A percentile compares a stretch with the other conserved stretches of the same genome.
Conservation (phyloP, 23 red algal species). For the Gracilaria gracilis region DNA sequence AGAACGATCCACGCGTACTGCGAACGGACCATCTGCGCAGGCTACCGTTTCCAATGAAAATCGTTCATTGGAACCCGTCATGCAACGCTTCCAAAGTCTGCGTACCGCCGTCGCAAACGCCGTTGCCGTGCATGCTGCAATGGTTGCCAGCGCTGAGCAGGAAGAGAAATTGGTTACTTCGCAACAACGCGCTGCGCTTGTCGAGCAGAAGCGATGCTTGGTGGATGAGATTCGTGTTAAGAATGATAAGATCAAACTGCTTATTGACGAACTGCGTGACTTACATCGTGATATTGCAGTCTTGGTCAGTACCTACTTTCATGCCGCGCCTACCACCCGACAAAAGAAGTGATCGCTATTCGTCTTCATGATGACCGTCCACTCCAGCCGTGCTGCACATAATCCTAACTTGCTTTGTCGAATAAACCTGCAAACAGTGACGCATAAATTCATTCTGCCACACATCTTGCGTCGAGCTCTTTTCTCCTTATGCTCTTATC, state of each 20-base stretch:
- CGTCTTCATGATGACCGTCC: too few relatives aligned
- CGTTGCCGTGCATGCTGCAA: slow-evolving; percentile 25
- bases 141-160: slow-evolving; percentile 5
- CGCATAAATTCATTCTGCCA: too few relatives aligned
- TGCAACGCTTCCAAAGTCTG: slow-evolving; percentile 30
- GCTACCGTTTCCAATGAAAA: background rate
- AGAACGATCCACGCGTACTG: background rate
- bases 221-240: slow-evolving; percentile 40
- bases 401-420: slow-evolving; percentile 14
- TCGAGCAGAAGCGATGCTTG: slow-evolving; percentile 10
- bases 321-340: background rate
- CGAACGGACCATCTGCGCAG: background rate
- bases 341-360: slow-evolving; percentile 7
- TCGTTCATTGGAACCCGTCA: slow-evolving; percentile 13
- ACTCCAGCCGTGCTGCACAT: background rate
- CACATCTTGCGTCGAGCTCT: too few relatives aligned
- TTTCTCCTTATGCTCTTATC: too few relatives aligned
- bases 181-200: slow-evolving; percentile 4
- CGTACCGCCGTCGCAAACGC: slow-evolving; percentile 22
- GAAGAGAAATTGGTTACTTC: background rate
- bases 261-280: slow-evolving; percentile 53
- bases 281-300: slow-evolving; percentile 57
- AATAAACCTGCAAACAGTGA: background rate
- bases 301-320: slow-evolving; percentile 19
- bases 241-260: slow-evolving; percentile 62